Evolutionary conservation across 2,329 filamentous ascomycete species (phyloP), one percentile per base, ranked within the genome.

Genomic region (Chrysoporthe austroafricana): DNA sequence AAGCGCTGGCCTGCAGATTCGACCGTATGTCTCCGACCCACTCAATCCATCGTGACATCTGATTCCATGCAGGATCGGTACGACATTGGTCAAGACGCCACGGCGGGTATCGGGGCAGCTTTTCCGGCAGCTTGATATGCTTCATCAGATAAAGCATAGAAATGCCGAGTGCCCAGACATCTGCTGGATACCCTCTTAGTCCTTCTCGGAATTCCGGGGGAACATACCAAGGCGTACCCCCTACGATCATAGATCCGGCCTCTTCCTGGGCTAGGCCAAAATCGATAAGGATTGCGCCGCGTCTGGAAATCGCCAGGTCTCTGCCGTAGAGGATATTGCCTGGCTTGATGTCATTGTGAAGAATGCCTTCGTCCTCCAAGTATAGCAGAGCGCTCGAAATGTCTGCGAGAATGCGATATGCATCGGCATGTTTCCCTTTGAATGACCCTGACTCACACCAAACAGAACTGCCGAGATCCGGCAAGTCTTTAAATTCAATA

Each of bases 311-410:
- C n/a, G 5, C 6, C 13, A 16, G 26, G 11, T 26, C 14, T 48
- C 11, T 18, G 26, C 54, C 13, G n/a, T 48, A 62, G 2, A 62
- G 44, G 7, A 62, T 62, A 13, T 62, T 62, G 36, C 59, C 43
- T 16, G 43, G 42, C 43, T 62, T 62, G 13, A 62, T 62, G 36
- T 62, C 43, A 14, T 62, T 62, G 21, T 62, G 42, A 5, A 48
- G 0, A 48, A 62, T 46, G 26, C 59, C 43, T 18, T 48, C 11
- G 4, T 62, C 43, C 3, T 46, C 6, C 2, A 62, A 14, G 21
- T 62, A 62, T 13, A 34, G 42, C 9, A 62, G 26, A 48, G 59
- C 59, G 44, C 59, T 62, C 14, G 42, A 62, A 4, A 62, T 48
- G 16, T 62, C 42, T 34, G 59, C n/a, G 16, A 62, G n/a, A 48